Base-by-base conservation (phyloP, 2,329 filamentous ascomycete genomes). In the Trichoderma semiorbis region DNA sequence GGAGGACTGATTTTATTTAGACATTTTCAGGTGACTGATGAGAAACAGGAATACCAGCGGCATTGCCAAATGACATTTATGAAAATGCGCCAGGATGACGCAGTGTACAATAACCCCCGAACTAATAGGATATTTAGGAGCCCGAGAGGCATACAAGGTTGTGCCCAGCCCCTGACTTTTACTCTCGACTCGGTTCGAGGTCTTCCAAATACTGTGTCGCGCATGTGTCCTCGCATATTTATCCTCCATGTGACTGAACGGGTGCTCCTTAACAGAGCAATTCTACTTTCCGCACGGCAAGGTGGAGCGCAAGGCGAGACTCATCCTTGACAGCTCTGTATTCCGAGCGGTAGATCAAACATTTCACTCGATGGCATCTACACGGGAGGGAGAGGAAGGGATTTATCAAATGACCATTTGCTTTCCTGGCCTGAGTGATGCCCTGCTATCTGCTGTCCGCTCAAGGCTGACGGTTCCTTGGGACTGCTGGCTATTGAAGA, bases 281-380 rank as follows among this genome's bases (percentile, higher is more conserved):
- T 16, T 14, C 53, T 32, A 8, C 7, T 18, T 78, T 88, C 88
- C 89, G 89, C 89, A 89, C 88, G 89, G 88, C 88, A 86, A 89
- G 89, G 89, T 91, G 89, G 89, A 91, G 89, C 88, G 88, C 89
- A 91, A 91, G 89, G 89, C 88, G 88, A 91, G 89, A 89, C 80
- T 84, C 83, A 89, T 91, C 89, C 89, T 91, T 91, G 89, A 86
- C 83, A 85, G 86, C 89, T 91, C 88, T 91, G 89, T 91, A 91
- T 91, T 91, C 89, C 88, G 89, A 90, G 89, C 89, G 89, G 89
- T 88, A 91, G 74, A 91, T 86, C 74, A 84, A 84, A 88, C 75
- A 72, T 70, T 73, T 28, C 70, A 57, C 71, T 78, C 77, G 77
- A 77, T 72, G 75, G 73, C 72, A 75, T 75, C 72, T 74, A 70